Conservation (phyloP, 148 eudicot genomes). For the Chenopodium formosanum region DNA sequence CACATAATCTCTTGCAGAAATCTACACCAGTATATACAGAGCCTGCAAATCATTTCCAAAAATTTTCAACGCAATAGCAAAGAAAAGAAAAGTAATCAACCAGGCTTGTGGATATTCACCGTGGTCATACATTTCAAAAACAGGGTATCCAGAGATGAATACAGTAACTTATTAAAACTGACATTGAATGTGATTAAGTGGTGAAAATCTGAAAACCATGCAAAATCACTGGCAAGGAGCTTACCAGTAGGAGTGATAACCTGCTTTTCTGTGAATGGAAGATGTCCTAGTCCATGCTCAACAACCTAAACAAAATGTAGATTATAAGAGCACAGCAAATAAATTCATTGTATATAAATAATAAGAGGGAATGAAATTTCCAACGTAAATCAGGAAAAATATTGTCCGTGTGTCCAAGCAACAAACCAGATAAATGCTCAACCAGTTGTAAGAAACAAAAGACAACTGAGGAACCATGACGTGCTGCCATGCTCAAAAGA, state of each 20-base stretch:
- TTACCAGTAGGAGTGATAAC: slow-evolving; percentile 94
- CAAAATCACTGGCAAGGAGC: slow-evolving; percentile 21
- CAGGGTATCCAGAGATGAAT: background rate
- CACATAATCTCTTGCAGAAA: slow-evolving; percentile 92
- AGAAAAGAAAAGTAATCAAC: background rate
- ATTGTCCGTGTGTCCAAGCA: background rate
- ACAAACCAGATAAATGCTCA: background rate
- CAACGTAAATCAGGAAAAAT: background rate
- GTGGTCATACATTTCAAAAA: background rate
- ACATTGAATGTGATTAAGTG: background rate
- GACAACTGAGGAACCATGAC: background rate
- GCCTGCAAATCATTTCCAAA: slow-evolving; percentile 39
- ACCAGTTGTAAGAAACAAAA: background rate
- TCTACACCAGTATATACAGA: slow-evolving; percentile 95
- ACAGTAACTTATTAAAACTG: background rate
- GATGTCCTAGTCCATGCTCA: slow-evolving; percentile 96
- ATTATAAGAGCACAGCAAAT: background rate
- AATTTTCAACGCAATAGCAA: background rate
- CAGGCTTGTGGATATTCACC: background rate
- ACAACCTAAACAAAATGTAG: slow-evolving; percentile 59
- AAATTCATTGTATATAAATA: background rate
- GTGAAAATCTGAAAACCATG: too few relatives aligned
- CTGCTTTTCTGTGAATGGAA: slow-evolving; percentile 93
- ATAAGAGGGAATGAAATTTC: background rate
- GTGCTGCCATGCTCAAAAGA: background rate